Conservation (phyloP, 768 basidiomycete genomes). For the Pleurotus tuoliensis region DNA sequence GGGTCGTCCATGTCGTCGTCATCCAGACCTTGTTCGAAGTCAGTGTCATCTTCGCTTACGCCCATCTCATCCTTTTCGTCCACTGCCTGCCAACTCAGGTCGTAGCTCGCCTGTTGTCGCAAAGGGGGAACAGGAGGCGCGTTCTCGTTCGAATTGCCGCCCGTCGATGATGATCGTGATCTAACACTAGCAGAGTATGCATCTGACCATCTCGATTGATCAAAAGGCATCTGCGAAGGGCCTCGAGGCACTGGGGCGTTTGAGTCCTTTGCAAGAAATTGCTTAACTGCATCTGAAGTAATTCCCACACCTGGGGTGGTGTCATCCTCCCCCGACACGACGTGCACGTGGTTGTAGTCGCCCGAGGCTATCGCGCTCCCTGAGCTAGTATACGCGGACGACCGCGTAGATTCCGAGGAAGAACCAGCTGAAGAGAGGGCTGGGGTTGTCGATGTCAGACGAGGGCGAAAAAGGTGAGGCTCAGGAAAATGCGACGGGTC, state of each 20-base stretch:
- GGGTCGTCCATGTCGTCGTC: slow-evolving; percentile 43
- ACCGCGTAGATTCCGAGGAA: slow-evolving; percentile 67
- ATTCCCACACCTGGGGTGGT: slow-evolving; percentile 51
- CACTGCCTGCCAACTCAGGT: slow-evolving; percentile 69
- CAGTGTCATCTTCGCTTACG: slow-evolving; percentile 55
- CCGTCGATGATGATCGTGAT: slow-evolving; percentile 69
- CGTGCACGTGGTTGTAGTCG: slow-evolving; percentile 64
- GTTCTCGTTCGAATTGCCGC: slow-evolving; percentile 36
- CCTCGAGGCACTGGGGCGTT: slow-evolving; percentile 36
- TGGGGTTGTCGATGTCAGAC: slow-evolving; percentile 43
- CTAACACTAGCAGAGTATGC: slow-evolving; percentile 59
- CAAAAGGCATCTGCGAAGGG: slow-evolving; percentile 49
- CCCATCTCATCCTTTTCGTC: slow-evolving; percentile 69
- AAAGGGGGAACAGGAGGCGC: slow-evolving; percentile 42
- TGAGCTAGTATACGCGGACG: slow-evolving; percentile 74
- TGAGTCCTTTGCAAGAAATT: slow-evolving; percentile 54
- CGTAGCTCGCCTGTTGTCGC: slow-evolving; percentile 69
- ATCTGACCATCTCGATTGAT: slow-evolving; percentile 73
- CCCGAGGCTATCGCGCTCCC: slow-evolving; percentile 57
- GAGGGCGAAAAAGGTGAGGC: slow-evolving; percentile 59
- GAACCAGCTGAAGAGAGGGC: slow-evolving; percentile 70
- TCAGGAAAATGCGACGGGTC: slow-evolving; percentile 72
- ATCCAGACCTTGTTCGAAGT: slow-evolving; percentile 39
- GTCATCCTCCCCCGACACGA: slow-evolving; percentile 61
- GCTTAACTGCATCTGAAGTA: slow-evolving; percentile 61